A percentile compares a stretch with the other conserved stretches of the same genome.
Conservation (phyloP, 192 early-diverging fungal genomes). For the Linnemannia schmuckeri region DNA sequence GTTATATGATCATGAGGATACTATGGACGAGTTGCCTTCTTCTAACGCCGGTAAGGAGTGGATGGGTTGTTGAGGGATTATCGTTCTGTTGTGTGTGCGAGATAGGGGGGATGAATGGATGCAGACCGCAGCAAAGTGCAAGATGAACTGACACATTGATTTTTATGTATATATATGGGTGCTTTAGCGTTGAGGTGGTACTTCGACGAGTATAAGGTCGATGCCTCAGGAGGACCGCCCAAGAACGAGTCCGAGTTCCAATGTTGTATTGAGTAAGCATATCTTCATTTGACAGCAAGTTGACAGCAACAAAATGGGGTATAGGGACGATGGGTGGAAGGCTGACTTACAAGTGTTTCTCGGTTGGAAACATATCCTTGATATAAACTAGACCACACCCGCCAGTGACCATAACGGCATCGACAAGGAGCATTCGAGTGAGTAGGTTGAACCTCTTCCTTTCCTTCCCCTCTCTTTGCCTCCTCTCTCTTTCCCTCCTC, state of each 20-base stretch:
- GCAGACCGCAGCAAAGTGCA: background rate
- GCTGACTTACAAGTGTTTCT: background rate
- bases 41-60: background rate
- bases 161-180: background rate
- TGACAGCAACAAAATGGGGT: background rate
- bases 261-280: background rate
- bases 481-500: background rate
- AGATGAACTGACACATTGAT: background rate
- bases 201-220: background rate
- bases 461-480: background rate
- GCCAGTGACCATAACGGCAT: background rate
- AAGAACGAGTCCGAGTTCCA: background rate
- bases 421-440: slow-evolving; percentile 7
- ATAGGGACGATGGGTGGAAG: background rate
- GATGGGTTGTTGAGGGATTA: background rate
- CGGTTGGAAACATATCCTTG: background rate
- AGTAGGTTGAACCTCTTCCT: background rate
- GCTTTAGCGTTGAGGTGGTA: background rate
- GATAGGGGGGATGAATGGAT: background rate
- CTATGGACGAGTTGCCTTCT: background rate
- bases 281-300: background rate
- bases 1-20: background rate
- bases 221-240: background rate
- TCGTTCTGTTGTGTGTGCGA: background rate
- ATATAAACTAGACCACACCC: background rate